Evolutionary conservation across 352 stramenopile genomes (phyloP), one percentile per base, ranked within the genome.

Genomic region (Labyrinthula sp.): DNA sequence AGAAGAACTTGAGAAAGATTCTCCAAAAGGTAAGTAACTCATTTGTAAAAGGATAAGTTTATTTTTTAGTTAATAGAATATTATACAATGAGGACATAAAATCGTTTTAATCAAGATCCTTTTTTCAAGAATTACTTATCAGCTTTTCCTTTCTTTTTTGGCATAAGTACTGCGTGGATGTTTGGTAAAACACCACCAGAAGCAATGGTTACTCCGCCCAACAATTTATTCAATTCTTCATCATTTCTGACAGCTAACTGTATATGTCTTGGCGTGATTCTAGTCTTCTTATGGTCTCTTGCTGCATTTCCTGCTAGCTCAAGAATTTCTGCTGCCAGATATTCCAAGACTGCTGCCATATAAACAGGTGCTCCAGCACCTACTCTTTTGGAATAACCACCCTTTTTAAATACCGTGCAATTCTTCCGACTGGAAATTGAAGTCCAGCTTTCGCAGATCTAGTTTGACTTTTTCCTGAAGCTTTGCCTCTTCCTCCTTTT

Each of bases 181-280:
- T 93, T 93, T 18, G 82, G 82, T 39, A 94, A 68, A 9, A 93
- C 82, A 84, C 82, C 82, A 48, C 83, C 83, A 28, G 72, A 72
- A 24, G 83, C 80, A 62, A 93, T 94, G 31, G 82, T 94, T 14
- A 92, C 79, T 41, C 73, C 66, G 47, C 80, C 79, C 1, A 94
- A 62, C 30, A 93, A 64, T 60, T 88, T 87, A 72, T 93, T 93
- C 54, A 93, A 63, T 65, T 93, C 82, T 63, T 93, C 82, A 59
- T 94, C 81, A 49, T 87, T 89, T 57, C 79, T 80, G 2, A 93
- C 73, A 25, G 82, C 80, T 43, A 93, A 69, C 67, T 90, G 83
- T 46, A 94, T 88, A 71, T 94, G 82, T 46, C 82, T 76, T 18
- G 83, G 82, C 34, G 92, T 79, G 60, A 94, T 93, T 62, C 82